phyloP scores from a whole-genome alignment of 345 rosid genomes.

The Camelina hispida region DNA sequence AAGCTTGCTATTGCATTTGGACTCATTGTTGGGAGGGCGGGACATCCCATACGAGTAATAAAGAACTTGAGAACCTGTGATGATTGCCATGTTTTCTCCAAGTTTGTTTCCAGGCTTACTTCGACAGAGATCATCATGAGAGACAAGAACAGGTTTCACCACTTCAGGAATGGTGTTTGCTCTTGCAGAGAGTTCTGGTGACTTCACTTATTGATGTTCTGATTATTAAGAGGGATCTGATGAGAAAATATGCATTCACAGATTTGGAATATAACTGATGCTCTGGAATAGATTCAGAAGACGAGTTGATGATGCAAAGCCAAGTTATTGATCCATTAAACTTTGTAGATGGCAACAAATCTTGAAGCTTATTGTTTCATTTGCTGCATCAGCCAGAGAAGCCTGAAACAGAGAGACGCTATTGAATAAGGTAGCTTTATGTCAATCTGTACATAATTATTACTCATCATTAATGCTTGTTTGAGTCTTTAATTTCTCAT shows the following conservation, averaged over 20 bases:
- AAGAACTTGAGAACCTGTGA: conserved; percentile 74
- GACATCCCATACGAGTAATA: conserved; percentile 53
- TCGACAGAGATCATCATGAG: conserved; percentile 63
- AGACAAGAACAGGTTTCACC: conserved; percentile 76
- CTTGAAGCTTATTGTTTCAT: conserved; percentile 23
- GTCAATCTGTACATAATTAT: conserved; percentile 7
- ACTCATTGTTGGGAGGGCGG: conserved; percentile 46
- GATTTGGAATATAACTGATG: background rate
- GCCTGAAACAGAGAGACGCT: conserved; percentile 18
- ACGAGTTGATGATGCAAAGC: conserved; percentile 16
- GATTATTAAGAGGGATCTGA: conserved; percentile 10
- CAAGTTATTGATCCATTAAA: conserved; percentile 27
- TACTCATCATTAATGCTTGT: background rate
- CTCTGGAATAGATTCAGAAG: conserved; percentile 1
- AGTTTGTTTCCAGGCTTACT: conserved; percentile 56
- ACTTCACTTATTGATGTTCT: conserved; percentile 24
- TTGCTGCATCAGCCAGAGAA: conserved; percentile 13
- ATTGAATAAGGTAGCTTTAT: conserved; percentile 6
- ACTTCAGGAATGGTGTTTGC: conserved; percentile 59
- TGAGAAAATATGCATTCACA: conserved; percentile 28
- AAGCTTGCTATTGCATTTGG: conserved; percentile 67
- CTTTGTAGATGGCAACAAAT: conserved; percentile 25
- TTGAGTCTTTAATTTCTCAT: conserved; percentile 10
- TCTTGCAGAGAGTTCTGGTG: conserved; percentile 79
- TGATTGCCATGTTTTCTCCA: conserved; percentile 72